phyloP scores from a whole-genome alignment of 202 grass and related monocot species.

The Dendrocalamus latiflorus region DNA sequence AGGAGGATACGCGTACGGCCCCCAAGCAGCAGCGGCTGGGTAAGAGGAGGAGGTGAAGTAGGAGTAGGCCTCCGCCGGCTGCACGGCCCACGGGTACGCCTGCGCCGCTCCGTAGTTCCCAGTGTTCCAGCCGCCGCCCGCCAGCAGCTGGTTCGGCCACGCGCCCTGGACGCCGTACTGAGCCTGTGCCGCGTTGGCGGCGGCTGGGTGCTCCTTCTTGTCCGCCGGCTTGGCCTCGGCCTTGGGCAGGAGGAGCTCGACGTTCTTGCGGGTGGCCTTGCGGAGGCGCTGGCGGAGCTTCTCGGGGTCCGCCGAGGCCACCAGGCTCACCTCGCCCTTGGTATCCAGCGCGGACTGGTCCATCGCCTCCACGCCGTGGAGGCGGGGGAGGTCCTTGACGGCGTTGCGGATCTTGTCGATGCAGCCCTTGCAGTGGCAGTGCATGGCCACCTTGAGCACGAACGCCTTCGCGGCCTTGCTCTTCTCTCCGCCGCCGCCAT shows the following conservation, averaged over 20 bases:
- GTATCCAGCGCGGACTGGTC: slow-evolving; percentile 10
- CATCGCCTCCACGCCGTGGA: background rate
- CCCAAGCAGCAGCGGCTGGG: background rate
- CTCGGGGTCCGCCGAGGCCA: slow-evolving; percentile 22
- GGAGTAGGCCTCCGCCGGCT: background rate
- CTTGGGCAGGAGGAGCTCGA: slow-evolving; percentile 14
- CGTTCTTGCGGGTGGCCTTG: slow-evolving; percentile 27
- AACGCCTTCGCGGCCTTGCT: background rate
- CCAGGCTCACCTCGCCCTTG: slow-evolving; percentile 25
- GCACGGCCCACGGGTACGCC: slow-evolving; percentile 7
- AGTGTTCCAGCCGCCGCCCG: background rate
- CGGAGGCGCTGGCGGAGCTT: slow-evolving; percentile 23
- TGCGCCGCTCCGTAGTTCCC: background rate
- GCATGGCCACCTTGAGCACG: slow-evolving; percentile 35
- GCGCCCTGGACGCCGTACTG: background rate
- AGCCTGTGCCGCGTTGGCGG: background rate
- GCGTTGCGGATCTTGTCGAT: slow-evolving; percentile 12
- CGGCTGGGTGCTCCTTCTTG: background rate
- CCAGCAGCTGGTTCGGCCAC: background rate
- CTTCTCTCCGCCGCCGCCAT: background rate
- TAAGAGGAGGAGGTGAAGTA: background rate
- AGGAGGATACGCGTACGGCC: background rate
- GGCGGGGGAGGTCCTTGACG: background rate
- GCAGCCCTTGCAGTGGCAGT: slow-evolving; percentile 42
- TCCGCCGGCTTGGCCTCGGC: background rate